phyloP scores from a whole-genome alignment of 352 stramenopile species.

The Globisporangium viniferum region DNA sequence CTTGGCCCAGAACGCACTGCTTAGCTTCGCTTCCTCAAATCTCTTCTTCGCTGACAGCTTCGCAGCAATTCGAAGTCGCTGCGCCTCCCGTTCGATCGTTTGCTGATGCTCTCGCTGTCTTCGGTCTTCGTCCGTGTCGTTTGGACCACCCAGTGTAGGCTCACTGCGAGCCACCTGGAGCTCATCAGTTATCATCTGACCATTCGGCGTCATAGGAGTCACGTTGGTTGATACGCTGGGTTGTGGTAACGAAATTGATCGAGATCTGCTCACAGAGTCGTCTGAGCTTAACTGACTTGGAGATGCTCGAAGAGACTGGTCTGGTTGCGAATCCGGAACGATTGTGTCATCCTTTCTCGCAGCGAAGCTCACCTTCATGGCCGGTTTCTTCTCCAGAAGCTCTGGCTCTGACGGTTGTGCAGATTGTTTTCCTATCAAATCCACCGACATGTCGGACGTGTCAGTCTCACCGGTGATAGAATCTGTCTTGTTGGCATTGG shows the following conservation, averaged over 20 bases:
- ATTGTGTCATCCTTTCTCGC: slow-evolving; percentile 10
- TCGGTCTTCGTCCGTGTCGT: slow-evolving; percentile 29
- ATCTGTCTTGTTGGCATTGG: neutral
- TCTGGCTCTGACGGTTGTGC: neutral
- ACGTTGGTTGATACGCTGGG: neutral
- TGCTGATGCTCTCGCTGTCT: slow-evolving; percentile 53
- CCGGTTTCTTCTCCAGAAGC: slow-evolving; percentile 10
- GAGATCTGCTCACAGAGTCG: slow-evolving; percentile 9
- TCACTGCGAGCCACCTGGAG: neutral
- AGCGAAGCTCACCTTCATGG: slow-evolving; percentile 17
- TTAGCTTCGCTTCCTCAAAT: slow-evolving; percentile 74
- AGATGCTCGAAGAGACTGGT: slow-evolving; percentile 4
- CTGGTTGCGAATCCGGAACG: slow-evolving; percentile 8
- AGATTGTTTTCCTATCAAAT: neutral
- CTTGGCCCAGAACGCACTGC: slow-evolving; percentile 57
- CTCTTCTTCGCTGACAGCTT: slow-evolving; percentile 74
- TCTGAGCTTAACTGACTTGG: neutral
- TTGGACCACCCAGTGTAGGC: neutral
- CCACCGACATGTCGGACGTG: slow-evolving; percentile 4
- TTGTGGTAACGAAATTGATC: slow-evolving; percentile 14
- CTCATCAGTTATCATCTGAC: slow-evolving; percentile 7
- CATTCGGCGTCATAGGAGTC: slow-evolving; percentile 11
- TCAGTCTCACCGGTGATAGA: slow-evolving; percentile 7
- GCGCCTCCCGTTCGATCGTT: slow-evolving; percentile 60
- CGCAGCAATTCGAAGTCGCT: slow-evolving; percentile 57